Percentiles rank a stretch among this genome's conserved stretches.
phyloP scores from a whole-genome alignment of 345 rosid species.

The Pistacia vera region DNA sequence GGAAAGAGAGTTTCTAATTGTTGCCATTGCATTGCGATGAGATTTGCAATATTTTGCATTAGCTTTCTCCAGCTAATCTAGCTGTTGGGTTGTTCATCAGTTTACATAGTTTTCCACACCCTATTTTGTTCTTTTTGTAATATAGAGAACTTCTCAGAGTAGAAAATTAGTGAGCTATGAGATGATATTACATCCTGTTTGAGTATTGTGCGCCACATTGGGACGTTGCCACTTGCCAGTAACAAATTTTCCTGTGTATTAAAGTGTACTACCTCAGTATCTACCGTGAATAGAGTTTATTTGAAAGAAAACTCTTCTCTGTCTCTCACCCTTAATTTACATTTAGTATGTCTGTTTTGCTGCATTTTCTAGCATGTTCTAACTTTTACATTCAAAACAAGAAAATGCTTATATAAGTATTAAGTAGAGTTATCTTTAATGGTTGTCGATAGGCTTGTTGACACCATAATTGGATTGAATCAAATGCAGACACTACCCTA shows the following conservation, averaged over 20 bases:
- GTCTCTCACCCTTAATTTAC: neutral
- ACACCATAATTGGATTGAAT: too few relatives aligned
- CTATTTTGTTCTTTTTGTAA: conserved; percentile 33
- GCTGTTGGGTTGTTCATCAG: conserved; percentile 12
- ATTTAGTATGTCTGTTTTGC: too few relatives aligned
- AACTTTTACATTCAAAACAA: neutral
- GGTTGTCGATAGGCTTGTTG: neutral
- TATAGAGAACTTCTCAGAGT: conserved; percentile 25
- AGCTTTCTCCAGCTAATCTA: conserved; percentile 11
- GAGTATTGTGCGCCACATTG: conserved; percentile 7
- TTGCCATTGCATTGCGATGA: neutral
- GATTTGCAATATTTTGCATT: conserved; percentile 16
- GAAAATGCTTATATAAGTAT: neutral
- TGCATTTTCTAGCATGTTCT: too few relatives aligned
- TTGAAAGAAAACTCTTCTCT: neutral
- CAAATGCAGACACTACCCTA: neutral
- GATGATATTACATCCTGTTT: conserved; percentile 19
- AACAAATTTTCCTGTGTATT: conserved; percentile 24
- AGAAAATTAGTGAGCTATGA: conserved; percentile 29
- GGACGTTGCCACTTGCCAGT: conserved; percentile 18
- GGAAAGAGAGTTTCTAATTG: neutral
- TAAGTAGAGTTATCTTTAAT: neutral
- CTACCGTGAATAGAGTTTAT: conserved; percentile 11
- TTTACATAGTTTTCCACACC: conserved; percentile 17
- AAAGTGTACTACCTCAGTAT: conserved; percentile 10